phyloP scores from a whole-genome alignment of 2,329 filamentous ascomycete species.

The Arthrinium puccinioides region DNA sequence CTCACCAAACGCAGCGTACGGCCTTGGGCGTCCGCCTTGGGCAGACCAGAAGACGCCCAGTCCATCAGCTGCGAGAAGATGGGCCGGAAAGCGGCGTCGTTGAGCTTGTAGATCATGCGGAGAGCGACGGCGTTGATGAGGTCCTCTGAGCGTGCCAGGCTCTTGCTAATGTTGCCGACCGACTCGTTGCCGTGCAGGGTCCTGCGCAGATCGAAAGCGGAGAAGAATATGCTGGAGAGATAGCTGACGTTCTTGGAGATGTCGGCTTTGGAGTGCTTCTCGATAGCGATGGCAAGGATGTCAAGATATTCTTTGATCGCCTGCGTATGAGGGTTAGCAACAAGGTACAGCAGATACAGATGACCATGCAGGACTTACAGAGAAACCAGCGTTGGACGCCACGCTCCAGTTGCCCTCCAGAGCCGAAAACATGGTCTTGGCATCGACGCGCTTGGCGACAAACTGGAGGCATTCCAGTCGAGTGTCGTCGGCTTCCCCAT shows the following conservation, averaged over 20 bases:
- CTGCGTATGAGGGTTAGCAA: constrained; percentile 31
- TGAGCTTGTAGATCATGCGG: constrained; percentile 93
- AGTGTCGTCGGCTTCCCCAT: constrained; percentile 55
- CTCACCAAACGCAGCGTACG: constrained; percentile 60
- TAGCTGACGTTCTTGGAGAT: constrained; percentile 68
- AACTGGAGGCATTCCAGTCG: constrained; percentile 65
- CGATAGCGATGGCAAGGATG: constrained; percentile 63
- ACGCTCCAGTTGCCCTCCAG: constrained; percentile 65
- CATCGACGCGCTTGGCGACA: constrained; percentile 69
- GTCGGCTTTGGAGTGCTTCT: constrained; percentile 68
- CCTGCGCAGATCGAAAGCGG: constrained; percentile 58
- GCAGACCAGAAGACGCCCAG: constrained; percentile 59
- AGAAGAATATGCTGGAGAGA: constrained; percentile 59
- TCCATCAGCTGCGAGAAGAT: constrained; percentile 83
- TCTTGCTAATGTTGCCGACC: constrained; percentile 31
- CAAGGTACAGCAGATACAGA: neutral
- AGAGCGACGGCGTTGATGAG: constrained; percentile 64
- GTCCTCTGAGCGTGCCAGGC: constrained; percentile 54
- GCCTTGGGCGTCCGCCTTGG: constrained; percentile 54
- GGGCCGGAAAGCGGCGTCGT: constrained; percentile 87
- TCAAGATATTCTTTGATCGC: constrained; percentile 63
- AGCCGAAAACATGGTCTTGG: constrained; percentile 67
- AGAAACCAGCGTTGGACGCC: constrained; percentile 54
- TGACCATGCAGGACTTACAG: constrained; percentile 39
- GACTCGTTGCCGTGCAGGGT: constrained; percentile 38